These are phyloP conservation scores for Quercus agrifolia DNA, from an alignment of 306 rosid genomes.

Conservation along the genomic window DNA sequence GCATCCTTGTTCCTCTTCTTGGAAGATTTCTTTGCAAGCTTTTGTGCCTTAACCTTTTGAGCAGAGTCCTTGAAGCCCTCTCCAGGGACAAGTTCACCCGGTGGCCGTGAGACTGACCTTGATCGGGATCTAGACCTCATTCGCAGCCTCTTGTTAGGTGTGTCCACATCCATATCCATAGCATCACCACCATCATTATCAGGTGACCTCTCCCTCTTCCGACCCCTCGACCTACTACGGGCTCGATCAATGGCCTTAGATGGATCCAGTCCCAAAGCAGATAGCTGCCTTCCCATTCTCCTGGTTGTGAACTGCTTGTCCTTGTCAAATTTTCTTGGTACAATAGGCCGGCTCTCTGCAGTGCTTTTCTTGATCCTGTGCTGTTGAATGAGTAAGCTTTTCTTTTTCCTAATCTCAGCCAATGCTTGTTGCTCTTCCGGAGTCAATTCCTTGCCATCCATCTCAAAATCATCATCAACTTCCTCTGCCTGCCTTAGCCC, in stretches of 20 bases:
- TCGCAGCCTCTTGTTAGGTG: slow-evolving; percentile 66
- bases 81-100: slow-evolving; percentile 72
- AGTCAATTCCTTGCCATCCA: slow-evolving; percentile 58
- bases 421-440: slow-evolving; percentile 61
- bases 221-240: slow-evolving; percentile 71
- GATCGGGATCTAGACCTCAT: slow-evolving; percentile 47
- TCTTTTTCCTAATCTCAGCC: slow-evolving; percentile 63
- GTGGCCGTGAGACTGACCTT: slow-evolving; percentile 61
- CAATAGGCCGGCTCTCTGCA: slow-evolving; percentile 78
- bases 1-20: slow-evolving; percentile 78
- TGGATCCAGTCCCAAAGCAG: slow-evolving; percentile 63
- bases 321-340: slow-evolving; percentile 76
- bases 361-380: slow-evolving; percentile 87
- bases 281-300: slow-evolving; percentile 86
- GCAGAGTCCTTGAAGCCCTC: slow-evolving; percentile 76
- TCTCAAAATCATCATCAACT: slow-evolving; percentile 57
- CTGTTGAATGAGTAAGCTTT: slow-evolving; percentile 58
- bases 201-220: slow-evolving; percentile 70
- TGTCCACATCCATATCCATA: slow-evolving; percentile 70
- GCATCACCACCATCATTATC: slow-evolving; percentile 36
- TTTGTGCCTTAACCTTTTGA: slow-evolving; percentile 68
- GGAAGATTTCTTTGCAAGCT: slow-evolving; percentile 56
- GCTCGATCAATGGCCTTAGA: slow-evolving; percentile 57
- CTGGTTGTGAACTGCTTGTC: slow-evolving; percentile 53
- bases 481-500: slow-evolving; percentile 53